phyloP scores from a whole-genome alignment of 169 alveolate species.

The Plasmodium sp. region DNA sequence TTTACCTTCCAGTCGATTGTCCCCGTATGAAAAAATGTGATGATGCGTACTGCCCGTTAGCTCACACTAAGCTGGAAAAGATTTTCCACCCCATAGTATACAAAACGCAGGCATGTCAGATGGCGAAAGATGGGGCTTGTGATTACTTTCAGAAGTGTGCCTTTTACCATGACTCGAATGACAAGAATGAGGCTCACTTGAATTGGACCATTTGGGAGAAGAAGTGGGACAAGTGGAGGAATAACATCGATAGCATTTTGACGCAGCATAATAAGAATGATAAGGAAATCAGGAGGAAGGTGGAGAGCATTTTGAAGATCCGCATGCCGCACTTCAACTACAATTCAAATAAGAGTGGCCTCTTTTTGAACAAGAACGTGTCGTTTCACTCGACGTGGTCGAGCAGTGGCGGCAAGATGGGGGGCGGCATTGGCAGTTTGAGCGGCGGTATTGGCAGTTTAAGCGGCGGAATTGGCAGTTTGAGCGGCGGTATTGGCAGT shows the following conservation, averaged over 20 bases:
- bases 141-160: constrained; percentile 81
- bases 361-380: constrained; percentile 31
- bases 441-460: not conserved
- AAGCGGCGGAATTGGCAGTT: not conserved
- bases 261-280: constrained; percentile 69
- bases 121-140: constrained; percentile 79
- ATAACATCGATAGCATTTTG: constrained; percentile 64
- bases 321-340: constrained; percentile 69
- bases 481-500: not conserved
- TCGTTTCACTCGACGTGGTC: constrained; percentile 61
- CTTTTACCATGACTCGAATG: constrained; percentile 79
- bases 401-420: not conserved
- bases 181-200: constrained; percentile 79
- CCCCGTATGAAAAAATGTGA: constrained; percentile 84
- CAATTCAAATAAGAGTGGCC: constrained; percentile 12
- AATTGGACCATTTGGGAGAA: constrained; percentile 82
- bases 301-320: constrained; percentile 58
- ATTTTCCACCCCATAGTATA: constrained; percentile 89
- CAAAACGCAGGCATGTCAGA: constrained; percentile 85
- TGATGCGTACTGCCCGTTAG: constrained; percentile 86
- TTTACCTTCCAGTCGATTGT: constrained; percentile 89
- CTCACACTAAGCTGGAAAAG: constrained; percentile 88
- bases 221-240: constrained; percentile 82
- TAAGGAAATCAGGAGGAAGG: constrained; percentile 73
- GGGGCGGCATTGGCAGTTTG: not conserved